These are phyloP conservation scores for Botrytis pseudocinerea DNA, from an alignment of 2,329 filamentous ascomycete species.

Conservation along the genomic window DNA sequence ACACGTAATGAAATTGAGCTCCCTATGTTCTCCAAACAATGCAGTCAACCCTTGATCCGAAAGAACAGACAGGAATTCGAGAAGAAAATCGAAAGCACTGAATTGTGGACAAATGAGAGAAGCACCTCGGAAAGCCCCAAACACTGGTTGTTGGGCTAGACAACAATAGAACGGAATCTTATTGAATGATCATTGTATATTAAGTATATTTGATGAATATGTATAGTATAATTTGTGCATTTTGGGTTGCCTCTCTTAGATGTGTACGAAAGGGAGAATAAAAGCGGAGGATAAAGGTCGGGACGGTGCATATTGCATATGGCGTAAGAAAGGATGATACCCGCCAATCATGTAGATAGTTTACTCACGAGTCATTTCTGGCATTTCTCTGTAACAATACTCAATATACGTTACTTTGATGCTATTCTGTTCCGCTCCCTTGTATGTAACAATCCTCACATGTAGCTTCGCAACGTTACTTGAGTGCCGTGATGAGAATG, in stretches of 20 bases:
- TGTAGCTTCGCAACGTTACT: conserved; percentile 8
- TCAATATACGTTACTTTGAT: conserved; percentile 3
- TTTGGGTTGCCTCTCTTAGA: neutral
- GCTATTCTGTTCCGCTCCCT: neutral
- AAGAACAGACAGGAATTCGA: conserved; percentile 28
- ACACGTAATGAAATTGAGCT: neutral
- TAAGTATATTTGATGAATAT: conserved; percentile 3
- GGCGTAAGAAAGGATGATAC: conserved; percentile 22
- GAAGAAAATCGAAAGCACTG: conserved; percentile 27
- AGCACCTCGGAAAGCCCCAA: conserved; percentile 28
- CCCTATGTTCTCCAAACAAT: conserved; percentile 27
- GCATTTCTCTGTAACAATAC: neutral
- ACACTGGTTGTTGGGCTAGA: conserved; percentile 32
- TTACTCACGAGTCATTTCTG: conserved; percentile 5
- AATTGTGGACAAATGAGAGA: conserved; percentile 31
- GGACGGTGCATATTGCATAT: conserved; percentile 15
- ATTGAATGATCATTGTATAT: neutral
- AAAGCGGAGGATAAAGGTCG: neutral
- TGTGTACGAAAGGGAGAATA: neutral
- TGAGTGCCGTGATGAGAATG: neutral
- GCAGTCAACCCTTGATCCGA: conserved; percentile 29
- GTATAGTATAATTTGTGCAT: neutral
- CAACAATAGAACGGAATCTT: neutral
- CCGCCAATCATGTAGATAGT: conserved; percentile 18
- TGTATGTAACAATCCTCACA: conserved; percentile 1